Conservation (phyloP, 2,329 filamentous ascomycete genomes). For the Fusarium camptoceras region DNA sequence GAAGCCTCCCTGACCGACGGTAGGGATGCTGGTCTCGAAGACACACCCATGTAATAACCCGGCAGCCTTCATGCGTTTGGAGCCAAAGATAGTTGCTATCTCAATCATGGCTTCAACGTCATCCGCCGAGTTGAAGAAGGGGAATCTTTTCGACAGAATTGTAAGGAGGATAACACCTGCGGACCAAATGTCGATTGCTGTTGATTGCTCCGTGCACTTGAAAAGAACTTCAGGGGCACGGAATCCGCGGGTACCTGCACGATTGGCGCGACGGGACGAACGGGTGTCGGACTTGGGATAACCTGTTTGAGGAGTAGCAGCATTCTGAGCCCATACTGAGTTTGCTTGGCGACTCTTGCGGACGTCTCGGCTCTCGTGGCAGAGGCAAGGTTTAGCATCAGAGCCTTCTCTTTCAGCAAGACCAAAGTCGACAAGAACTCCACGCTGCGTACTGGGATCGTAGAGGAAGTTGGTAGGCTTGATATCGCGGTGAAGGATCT, state of each 20-base stretch:
- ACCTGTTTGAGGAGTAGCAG: conserved; percentile 66
- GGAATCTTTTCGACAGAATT: conserved; percentile 89
- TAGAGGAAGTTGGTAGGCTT: conserved; percentile 99
- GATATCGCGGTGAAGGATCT: conserved; percentile 93
- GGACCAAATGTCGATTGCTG: conserved; percentile 96
- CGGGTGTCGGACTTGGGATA: conserved; percentile 93
- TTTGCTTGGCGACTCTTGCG: conserved; percentile 70
- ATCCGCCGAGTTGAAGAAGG: conserved; percentile 99
- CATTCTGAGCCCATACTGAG: conserved; percentile 68
- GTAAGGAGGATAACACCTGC: conserved; percentile 98
- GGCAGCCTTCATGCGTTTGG: conserved; percentile 82
- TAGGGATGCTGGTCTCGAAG: conserved; percentile 93
- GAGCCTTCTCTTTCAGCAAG: conserved; percentile 86
- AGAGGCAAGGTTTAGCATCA: conserved; percentile 85
- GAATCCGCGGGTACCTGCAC: conserved; percentile 94
- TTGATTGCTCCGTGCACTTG: conserved; percentile 95
- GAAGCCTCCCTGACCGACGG: conserved; percentile 86
- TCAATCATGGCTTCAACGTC: conserved; percentile 98
- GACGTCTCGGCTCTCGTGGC: conserved; percentile 72
- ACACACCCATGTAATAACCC: conserved; percentile 89
- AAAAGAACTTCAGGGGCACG: conserved; percentile 95
- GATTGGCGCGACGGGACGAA: conserved; percentile 89
- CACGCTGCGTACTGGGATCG: conserved; percentile 80
- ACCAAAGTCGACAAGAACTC: conserved; percentile 99
- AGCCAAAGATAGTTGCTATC: conserved; percentile 94